Evolutionary conservation across 2,329 filamentous ascomycete species (phyloP).

Genomic region (Diaporthe sp.): DNA sequence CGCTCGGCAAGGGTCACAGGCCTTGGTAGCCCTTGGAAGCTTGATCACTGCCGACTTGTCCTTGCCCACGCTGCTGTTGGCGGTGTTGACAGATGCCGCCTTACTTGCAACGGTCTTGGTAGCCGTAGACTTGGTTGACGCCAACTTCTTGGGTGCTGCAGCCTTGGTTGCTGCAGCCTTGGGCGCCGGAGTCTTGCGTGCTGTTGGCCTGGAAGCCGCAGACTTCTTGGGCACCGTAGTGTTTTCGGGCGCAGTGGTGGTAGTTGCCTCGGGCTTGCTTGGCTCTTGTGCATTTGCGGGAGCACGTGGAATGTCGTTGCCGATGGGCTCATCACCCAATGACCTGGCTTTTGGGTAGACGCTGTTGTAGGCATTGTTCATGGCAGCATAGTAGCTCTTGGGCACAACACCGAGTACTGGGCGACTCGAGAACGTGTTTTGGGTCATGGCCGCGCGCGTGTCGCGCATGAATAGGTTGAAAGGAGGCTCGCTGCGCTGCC

Average conservation of each 20-base stretch:
- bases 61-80: not conserved
- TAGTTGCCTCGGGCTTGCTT: not conserved
- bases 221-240: not conserved
- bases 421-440: slow-evolving; percentile 6
- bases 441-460: not conserved
- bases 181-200: not conserved
- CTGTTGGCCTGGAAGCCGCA: not conserved
- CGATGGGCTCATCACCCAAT: slow-evolving; percentile 12
- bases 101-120: not conserved
- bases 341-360: not conserved
- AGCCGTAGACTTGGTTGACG: not conserved
- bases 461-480: slow-evolving; percentile 24
- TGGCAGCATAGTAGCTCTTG: not conserved
- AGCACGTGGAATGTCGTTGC: not conserved
- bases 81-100: not conserved
- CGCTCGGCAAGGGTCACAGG: slow-evolving; percentile 34
- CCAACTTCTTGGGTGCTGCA: not conserved
- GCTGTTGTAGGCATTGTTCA: not conserved
- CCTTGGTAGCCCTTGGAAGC: slow-evolving; percentile 24
- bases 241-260: not conserved
- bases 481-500: slow-evolving; percentile 1
- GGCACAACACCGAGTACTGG: slow-evolving; percentile 6
- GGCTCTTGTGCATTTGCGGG: not conserved
- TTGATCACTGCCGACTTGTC: slow-evolving; percentile 3
- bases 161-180: not conserved